Conservation (phyloP, 2,329 filamentous ascomycete genomes). For the Onygenales sp. region DNA sequence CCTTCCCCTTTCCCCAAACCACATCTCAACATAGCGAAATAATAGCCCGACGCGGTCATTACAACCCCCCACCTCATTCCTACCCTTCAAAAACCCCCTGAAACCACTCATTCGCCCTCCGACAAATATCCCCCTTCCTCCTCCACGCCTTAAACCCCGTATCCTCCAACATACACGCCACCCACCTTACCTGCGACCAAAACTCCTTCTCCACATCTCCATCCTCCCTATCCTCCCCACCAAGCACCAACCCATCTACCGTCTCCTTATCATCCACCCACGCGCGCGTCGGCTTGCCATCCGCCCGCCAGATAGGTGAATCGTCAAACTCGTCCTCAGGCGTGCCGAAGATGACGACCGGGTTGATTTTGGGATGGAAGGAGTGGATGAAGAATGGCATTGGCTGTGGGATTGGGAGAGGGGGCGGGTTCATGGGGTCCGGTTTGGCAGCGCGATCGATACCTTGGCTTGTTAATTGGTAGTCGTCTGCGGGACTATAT, state of each 20-base stretch:
- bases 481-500: slow-evolving; percentile 27
- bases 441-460: slow-evolving; percentile 17
- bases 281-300: slow-evolving; percentile 19
- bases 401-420: slow-evolving; percentile 12
- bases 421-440: slow-evolving; percentile 12
- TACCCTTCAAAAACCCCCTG: slow-evolving; percentile 21
- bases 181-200: slow-evolving; percentile 31
- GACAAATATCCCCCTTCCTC: slow-evolving; percentile 23
- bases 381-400: slow-evolving; percentile 32
- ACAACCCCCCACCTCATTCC: too few species aligned
- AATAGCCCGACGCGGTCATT: neutral
- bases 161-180: slow-evolving; percentile 28
- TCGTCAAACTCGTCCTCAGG: slow-evolving; percentile 20
- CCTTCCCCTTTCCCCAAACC: too few species aligned
- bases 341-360: slow-evolving; percentile 25
- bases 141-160: slow-evolving; percentile 23
- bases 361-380: slow-evolving; percentile 33
- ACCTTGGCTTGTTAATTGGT: slow-evolving; percentile 13
- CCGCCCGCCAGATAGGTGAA: slow-evolving; percentile 25
- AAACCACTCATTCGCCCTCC: slow-evolving; percentile 25
- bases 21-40: too few species aligned
- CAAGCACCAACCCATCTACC: neutral
- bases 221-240: neutral
- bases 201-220: slow-evolving; percentile 27
- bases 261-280: slow-evolving; percentile 15